phyloP scores from a whole-genome alignment of 2,329 filamentous ascomycete genomes.

The Penicillium sp. region DNA sequence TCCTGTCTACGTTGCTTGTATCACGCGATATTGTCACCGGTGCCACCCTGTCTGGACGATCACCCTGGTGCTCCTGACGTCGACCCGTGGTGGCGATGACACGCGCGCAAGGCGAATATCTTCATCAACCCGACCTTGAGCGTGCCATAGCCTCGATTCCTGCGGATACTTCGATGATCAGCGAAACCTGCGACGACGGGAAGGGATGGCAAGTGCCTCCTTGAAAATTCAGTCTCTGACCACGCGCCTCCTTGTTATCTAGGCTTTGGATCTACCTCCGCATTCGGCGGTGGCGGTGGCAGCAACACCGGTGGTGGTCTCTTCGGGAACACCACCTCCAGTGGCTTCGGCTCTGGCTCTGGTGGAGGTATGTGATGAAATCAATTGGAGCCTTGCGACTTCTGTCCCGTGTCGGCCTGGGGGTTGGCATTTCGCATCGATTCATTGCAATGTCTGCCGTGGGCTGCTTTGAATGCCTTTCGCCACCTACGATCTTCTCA shows the following conservation, averaged over 20 bases:
- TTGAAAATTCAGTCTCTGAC: conserved; percentile 37
- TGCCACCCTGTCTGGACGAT: conserved; percentile 11
- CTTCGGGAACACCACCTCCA: conserved; percentile 32
- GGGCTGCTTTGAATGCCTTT: background rate
- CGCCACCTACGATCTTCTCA: background rate
- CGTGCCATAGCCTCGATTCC: conserved; percentile 8
- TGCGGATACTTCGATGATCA: conserved; percentile 25
- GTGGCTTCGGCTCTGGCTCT: conserved; percentile 35
- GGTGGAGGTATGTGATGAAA: conserved; percentile 38
- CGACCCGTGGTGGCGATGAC: conserved; percentile 25
- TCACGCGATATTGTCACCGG: background rate
- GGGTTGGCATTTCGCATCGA: no score
- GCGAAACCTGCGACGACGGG: conserved; percentile 26
- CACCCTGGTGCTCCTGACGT: conserved; percentile 27
- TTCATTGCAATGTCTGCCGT: background rate
- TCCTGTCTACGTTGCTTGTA: conserved; percentile 6
- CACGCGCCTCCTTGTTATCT: conserved; percentile 33
- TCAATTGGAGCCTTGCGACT: conserved; percentile 23
- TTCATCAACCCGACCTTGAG: conserved; percentile 7
- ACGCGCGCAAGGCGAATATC: conserved; percentile 19
- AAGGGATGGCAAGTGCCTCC: conserved; percentile 25
- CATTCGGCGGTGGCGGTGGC: conserved; percentile 37
- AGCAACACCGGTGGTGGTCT: conserved; percentile 30
- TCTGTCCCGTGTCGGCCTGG: background rate
- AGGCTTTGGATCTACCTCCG: conserved; percentile 39